These are phyloP conservation scores for Erodium moschatum DNA, from an alignment of 441 rosid genomes.

Conservation along the genomic window DNA sequence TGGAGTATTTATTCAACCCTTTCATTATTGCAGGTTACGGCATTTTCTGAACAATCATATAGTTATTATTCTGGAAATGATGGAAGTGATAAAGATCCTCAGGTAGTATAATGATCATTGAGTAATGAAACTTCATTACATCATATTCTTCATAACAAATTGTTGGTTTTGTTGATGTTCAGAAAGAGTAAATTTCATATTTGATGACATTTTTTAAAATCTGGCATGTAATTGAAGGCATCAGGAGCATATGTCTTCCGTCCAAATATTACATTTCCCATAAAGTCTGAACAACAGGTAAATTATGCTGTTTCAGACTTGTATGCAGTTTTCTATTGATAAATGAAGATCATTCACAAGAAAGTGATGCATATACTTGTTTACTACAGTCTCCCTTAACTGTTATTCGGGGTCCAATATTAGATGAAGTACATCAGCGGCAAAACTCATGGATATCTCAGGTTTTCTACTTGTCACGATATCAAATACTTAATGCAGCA, in stretches of 20 bases:
- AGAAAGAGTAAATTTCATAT: not conserved
- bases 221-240: conserved; percentile 32
- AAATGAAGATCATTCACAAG: not conserved
- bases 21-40: conserved; percentile 26
- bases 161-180: not conserved
- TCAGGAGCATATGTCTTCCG: conserved; percentile 95
- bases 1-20: not conserved
- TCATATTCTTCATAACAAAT: not conserved
- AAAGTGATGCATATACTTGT: not conserved
- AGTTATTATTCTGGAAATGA: conserved; percentile 51
- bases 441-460: conserved; percentile 84
- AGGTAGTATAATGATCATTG: conserved; percentile 28
- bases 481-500: not conserved
- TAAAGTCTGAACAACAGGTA: conserved; percentile 64
- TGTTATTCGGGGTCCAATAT: conserved; percentile 57
- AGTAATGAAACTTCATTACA: not conserved
- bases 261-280: conserved; percentile 69
- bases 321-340: not conserved
- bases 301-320: not conserved
- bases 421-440: conserved; percentile 81
- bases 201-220: not conserved
- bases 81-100: conserved; percentile 36
- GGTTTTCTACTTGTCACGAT: conserved; percentile 33
- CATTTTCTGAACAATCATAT: conserved; percentile 41
- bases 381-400: conserved; percentile 55